phyloP scores from a whole-genome alignment of 2,329 filamentous ascomycete genomes.

The Akanthomyces lecanii region DNA sequence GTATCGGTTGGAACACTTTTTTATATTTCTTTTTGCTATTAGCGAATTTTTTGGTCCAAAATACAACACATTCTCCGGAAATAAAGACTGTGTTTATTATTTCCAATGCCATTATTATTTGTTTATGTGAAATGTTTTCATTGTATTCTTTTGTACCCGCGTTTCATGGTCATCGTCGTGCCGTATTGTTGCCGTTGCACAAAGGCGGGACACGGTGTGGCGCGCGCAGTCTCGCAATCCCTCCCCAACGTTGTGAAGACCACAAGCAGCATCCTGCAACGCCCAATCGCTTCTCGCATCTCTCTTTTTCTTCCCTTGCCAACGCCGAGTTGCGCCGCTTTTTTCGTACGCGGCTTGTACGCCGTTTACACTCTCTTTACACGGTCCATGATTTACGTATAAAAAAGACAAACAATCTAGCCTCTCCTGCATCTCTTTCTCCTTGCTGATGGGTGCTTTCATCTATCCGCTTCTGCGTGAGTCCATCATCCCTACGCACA shows the following conservation, averaged over 20 bases:
- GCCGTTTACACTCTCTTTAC: neutral
- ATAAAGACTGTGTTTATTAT: neutral
- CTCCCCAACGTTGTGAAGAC: no score
- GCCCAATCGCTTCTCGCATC: neutral
- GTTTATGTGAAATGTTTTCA: neutral
- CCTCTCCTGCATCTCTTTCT: neutral
- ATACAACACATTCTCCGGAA: neutral
- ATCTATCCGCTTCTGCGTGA: neutral
- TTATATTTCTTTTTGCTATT: conserved; percentile 1
- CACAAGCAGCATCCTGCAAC: no score
- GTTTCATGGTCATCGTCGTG: no score
- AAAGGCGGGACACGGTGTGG: neutral
- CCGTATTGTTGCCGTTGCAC: neutral
- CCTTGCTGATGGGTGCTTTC: neutral
- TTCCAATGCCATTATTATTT: neutral
- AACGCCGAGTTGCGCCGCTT: neutral
- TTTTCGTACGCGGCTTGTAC: conserved; percentile 1
- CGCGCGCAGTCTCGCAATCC: no score
- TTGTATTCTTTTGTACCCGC: no score
- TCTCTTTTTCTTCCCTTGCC: neutral
- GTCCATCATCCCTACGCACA: neutral
- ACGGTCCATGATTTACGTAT: neutral
- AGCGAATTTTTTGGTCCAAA: neutral
- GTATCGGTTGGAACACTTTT: neutral
- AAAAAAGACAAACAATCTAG: neutral